A percentile compares a stretch with the other conserved stretches of the same genome.
Evolutionary conservation across 176 grass and related monocot species (phyloP).

Genomic region (Raddia distichophylla): DNA sequence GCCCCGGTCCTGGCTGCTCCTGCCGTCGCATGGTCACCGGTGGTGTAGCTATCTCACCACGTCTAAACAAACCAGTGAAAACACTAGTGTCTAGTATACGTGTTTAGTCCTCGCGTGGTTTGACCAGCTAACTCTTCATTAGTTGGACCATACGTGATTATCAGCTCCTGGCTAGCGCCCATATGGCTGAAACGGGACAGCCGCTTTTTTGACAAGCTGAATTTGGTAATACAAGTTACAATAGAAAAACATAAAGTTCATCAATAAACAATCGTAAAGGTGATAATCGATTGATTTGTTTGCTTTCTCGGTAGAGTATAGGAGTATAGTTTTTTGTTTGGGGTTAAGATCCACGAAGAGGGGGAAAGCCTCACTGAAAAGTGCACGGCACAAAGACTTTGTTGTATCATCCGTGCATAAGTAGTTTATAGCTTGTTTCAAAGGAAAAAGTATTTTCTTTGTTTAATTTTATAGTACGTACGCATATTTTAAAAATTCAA

Average conservation of each 20-base stretch:
- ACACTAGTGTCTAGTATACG: neutral
- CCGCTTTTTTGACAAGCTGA: slow-evolving; percentile 36
- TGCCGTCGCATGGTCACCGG: slow-evolving; percentile 9
- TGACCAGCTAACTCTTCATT: slow-evolving; percentile 13
- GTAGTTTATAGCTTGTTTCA: too few species aligned
- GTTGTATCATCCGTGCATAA: neutral
- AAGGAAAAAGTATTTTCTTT: too few species aligned
- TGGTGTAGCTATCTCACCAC: neutral
- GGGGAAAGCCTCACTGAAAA: slow-evolving; percentile 21
- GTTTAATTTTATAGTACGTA: too few species aligned
- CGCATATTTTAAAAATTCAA: too few species aligned
- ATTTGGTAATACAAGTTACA: neutral
- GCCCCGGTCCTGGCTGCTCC: neutral
- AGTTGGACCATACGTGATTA: slow-evolving; percentile 2
- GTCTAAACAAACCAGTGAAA: too few species aligned
- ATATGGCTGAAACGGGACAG: slow-evolving; percentile 27
- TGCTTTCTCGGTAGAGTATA: neutral
- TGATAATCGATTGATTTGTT: neutral
- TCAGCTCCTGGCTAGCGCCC: neutral
- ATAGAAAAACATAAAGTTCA: slow-evolving; percentile 15
- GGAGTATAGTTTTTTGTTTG: neutral
- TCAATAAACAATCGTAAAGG: neutral
- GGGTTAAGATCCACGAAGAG: slow-evolving; percentile 31
- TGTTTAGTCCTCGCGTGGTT: neutral
- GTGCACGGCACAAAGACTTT: neutral